Conservation (phyloP, 2,329 filamentous ascomycete genomes). For the Teratosphaeria zuluensis region DNA sequence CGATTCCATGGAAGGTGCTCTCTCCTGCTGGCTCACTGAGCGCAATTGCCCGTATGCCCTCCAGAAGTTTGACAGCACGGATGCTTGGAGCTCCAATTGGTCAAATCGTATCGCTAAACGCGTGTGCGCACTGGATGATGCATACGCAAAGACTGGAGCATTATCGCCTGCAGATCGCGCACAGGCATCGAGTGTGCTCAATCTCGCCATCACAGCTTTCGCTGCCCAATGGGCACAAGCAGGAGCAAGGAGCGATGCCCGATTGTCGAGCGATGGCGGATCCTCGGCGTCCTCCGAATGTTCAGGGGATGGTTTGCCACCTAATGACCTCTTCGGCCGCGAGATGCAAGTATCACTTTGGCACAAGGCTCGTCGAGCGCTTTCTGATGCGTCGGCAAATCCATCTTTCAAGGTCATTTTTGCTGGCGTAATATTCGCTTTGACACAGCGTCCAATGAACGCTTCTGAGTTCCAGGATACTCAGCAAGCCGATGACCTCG, state of each 20-base stretch:
- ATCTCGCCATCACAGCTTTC: slow-evolving; percentile 10
- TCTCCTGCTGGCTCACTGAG: slow-evolving; percentile 12
- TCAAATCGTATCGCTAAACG: slow-evolving; percentile 9
- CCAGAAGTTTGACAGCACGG: slow-evolving; percentile 6
- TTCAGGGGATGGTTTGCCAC: neutral
- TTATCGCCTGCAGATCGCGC: slow-evolving; percentile 7
- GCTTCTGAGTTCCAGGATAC: slow-evolving; percentile 1
- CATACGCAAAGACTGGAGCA: slow-evolving; percentile 6
- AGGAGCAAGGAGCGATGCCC: slow-evolving; percentile 9
- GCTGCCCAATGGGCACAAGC: slow-evolving; percentile 11
- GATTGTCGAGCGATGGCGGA: neutral
- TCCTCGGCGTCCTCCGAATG: neutral
- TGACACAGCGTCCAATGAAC: slow-evolving; percentile 10
- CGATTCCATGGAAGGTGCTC: slow-evolving; percentile 11
- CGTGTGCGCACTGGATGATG: slow-evolving; percentile 9
- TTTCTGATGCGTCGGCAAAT: slow-evolving; percentile 8
- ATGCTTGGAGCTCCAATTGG: slow-evolving; percentile 11
- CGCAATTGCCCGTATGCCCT: slow-evolving; percentile 11
- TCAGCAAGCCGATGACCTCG: neutral
- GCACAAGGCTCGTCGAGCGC: slow-evolving; percentile 9
- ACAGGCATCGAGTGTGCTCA: slow-evolving; percentile 9
- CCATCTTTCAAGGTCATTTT: slow-evolving; percentile 11
- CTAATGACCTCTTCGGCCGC: slow-evolving; percentile 7
- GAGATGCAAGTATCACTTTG: slow-evolving; percentile 9
- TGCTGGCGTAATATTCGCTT: slow-evolving; percentile 10